phyloP scores from a whole-genome alignment of 2,329 filamentous ascomycete genomes.

The Cordyceps tenuipes region DNA sequence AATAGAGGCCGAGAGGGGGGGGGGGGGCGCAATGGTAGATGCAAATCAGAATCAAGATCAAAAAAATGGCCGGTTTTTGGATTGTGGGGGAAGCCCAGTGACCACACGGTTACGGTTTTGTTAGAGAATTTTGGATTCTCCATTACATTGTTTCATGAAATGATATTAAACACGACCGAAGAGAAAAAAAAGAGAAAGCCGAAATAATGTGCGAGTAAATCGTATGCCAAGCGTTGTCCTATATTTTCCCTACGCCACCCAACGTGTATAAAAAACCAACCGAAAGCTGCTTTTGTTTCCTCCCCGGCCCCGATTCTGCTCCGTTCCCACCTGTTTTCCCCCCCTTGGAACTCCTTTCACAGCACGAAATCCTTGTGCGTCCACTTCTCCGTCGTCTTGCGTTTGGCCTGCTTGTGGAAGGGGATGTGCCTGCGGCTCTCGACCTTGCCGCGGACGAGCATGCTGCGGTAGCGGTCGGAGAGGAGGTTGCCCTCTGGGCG shows the following conservation, averaged over 20 bases:
- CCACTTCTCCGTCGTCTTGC: conserved; percentile 89
- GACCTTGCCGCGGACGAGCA: conserved; percentile 82
- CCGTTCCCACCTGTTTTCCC: too few species aligned
- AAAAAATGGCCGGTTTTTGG: not conserved
- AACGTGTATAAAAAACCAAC: not conserved
- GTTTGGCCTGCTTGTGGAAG: conserved; percentile 75
- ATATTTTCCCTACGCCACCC: not conserved
- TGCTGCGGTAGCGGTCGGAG: conserved; percentile 81
- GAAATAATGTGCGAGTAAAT: not conserved
- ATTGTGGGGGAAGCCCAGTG: too few species aligned
- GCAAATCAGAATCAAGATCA: too few species aligned
- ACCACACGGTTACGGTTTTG: not conserved
- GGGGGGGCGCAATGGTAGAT: not conserved
- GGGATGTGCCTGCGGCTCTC: conserved; percentile 72
- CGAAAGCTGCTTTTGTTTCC: not conserved
- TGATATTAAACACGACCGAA: not conserved
- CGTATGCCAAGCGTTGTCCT: not conserved
- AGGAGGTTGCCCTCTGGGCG: conserved; percentile 95
- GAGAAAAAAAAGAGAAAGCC: not conserved
- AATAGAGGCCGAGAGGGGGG: not conserved
- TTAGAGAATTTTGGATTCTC: not conserved
- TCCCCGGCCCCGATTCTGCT: too few species aligned
- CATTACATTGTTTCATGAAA: not conserved
- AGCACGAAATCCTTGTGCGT: conserved; percentile 80
- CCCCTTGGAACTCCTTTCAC: conserved; percentile 9